These are phyloP conservation scores for Corylus heterophylla DNA, from an alignment of 306 rosid species.

Conservation along the genomic window DNA sequence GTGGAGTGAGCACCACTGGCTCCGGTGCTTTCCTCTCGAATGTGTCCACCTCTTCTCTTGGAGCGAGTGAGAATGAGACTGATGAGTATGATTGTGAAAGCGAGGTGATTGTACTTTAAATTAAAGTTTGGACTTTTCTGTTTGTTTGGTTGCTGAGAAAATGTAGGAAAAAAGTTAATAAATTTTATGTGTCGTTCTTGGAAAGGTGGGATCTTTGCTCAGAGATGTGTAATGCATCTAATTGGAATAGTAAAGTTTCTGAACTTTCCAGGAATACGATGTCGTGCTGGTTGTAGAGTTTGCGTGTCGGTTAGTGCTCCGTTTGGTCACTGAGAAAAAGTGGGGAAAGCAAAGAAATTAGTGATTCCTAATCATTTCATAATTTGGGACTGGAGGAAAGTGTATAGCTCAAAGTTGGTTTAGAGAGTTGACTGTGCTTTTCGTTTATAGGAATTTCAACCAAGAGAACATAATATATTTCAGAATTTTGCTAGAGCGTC, in stretches of 20 bases:
- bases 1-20: slow-evolving; percentile 13
- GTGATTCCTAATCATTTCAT: slow-evolving; percentile 7
- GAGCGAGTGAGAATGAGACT: slow-evolving; percentile 57
- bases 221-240: neutral
- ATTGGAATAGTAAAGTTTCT: neutral
- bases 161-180: neutral
- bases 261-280: neutral
- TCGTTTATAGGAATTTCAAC: neutral
- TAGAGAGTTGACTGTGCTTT: neutral
- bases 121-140: slow-evolving; percentile 19
- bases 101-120: slow-evolving; percentile 46
- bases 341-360: neutral
- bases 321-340: slow-evolving; percentile 9
- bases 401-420: slow-evolving; percentile 5
- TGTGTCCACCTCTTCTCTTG: slow-evolving; percentile 55
- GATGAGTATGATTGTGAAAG: slow-evolving; percentile 91
- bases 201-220: neutral
- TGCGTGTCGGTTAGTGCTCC: neutral
- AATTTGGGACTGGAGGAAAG: slow-evolving; percentile 12
- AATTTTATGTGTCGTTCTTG: neutral
- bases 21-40: slow-evolving; percentile 23
- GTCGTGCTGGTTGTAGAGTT: neutral
- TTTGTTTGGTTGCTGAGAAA: slow-evolving; percentile 20
- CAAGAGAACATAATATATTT: neutral
- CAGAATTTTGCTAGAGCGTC: neutral